Percentiles rank a stretch among this genome's conserved stretches.
Conservation (phyloP, 495 filamentous ascomycete species). For the Talaromyces liani region DNA sequence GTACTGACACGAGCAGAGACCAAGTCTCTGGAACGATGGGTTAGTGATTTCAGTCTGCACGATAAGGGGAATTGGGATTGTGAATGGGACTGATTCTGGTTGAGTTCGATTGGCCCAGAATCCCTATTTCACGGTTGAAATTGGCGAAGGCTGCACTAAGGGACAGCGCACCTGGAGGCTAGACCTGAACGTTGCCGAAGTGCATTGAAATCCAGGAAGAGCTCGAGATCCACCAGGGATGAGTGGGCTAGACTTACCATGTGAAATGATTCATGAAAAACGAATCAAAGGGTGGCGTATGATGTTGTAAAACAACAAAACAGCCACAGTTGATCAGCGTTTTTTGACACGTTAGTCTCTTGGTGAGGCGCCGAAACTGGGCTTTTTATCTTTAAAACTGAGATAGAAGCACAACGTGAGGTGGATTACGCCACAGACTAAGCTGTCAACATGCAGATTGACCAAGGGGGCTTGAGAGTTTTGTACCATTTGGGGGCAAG, state of each 20-base stretch:
- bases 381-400: not conserved
- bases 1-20: not conserved
- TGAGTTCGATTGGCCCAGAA: not conserved
- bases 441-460: conserved; percentile 1
- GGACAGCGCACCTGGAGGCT: not conserved
- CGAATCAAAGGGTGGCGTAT: not conserved
- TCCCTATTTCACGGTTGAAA: not conserved
- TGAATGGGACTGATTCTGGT: not conserved
- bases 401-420: not conserved
- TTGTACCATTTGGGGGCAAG: not conserved
- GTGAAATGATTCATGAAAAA: not conserved
- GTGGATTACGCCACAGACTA: not conserved
- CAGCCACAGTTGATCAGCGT: conserved; percentile 1
- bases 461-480: not conserved
- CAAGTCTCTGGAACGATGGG: not conserved
- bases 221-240: not conserved
- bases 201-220: not conserved
- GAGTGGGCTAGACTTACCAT: not conserved
- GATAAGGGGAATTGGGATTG: not conserved
- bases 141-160: not conserved
- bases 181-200: not conserved
- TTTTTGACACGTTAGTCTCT: not conserved
- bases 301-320: not conserved
- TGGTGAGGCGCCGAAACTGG: not conserved
- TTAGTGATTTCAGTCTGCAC: not conserved